Evolutionary conservation across 2,329 filamentous ascomycete genomes (phyloP), one percentile per base, ranked within the genome.

Genomic region (Diaporthe ampelina): DNA sequence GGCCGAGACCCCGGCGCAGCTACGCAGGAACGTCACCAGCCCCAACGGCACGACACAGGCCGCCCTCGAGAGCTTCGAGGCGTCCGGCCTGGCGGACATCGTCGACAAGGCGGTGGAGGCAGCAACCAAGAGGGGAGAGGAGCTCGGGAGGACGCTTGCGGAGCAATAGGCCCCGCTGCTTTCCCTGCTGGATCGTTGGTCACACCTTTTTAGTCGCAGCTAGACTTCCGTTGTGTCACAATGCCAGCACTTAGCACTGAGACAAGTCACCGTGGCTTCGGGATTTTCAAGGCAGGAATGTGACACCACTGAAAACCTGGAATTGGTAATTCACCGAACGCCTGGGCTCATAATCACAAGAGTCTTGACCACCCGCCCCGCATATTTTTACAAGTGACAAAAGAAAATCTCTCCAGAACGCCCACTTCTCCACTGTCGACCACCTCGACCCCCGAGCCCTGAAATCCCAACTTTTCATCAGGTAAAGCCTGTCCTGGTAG

Each of bases 21-120:
- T 88, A 67, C 84, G 87, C 71, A 86, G 82, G 77, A 88, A 88
- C 78, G 87, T 88, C 68, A 88, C 87, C 8, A 88, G 87, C 81
- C 87, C 87, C 32, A 88, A 88, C 76, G 87, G 87, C 40, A 88
- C 87, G 4, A 88, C 87, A 0, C 81, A 87, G 56, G 87, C 87
- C 17, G 87, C 86, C 0, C 81, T 88, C 21, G 81, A 86, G 73
- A 87, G 85, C 78, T 88, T 88, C 48, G 85, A 87, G 77, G 81
- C 82, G 37, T 83, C 83, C 0, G 84, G 84, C 0, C 81, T 88
- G 58, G 81, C 84, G 78, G 82, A 81, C 0, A 83, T 85, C 45
- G 86, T 88, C 3, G 81, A 85, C 74, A 84, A 84, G 75, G 86
- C 84, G 0, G 86, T 88, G 65, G 85, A 84, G 77, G 87, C 87